Evolutionary conservation across 805 yeast species (phyloP).

Genomic region (Suhomyces faveliae): DNA sequence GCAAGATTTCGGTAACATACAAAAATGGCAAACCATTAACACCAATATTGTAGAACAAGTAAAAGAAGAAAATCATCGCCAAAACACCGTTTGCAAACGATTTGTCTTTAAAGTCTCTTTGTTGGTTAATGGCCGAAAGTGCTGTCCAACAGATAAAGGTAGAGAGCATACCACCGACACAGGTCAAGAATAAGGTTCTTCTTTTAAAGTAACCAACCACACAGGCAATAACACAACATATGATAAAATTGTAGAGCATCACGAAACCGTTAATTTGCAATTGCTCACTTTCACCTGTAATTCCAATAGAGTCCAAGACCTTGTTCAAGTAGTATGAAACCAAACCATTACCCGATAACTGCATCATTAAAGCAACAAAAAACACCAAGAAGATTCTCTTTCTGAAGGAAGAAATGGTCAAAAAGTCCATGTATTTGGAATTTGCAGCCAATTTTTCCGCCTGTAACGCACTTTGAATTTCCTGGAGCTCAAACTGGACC

Average conservation of each 20-base stretch:
- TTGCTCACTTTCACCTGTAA: conserved; percentile 45
- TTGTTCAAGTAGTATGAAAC: conserved; percentile 50
- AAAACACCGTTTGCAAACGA: conserved; percentile 44
- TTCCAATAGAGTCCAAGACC: conserved; percentile 54
- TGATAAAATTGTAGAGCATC: conserved; percentile 45
- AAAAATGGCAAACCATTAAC: conserved; percentile 46
- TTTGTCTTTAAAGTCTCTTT: conserved; percentile 40
- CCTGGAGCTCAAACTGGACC: conserved; percentile 24
- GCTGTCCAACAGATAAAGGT: conserved; percentile 44
- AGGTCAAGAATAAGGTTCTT: conserved; percentile 35
- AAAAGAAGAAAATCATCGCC: conserved; percentile 51
- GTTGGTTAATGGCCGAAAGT: conserved; percentile 45
- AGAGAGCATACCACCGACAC: conserved; percentile 35
- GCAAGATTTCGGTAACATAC: conserved; percentile 45
- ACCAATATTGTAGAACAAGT: conserved; percentile 41
- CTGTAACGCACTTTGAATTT: conserved; percentile 29
- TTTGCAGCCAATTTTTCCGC: conserved; percentile 34
- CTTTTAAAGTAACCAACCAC: conserved; percentile 27
- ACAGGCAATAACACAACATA: conserved; percentile 22
- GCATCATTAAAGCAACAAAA: conserved; percentile 39
- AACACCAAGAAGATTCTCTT: conserved; percentile 39
- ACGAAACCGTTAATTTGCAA: conserved; percentile 52
- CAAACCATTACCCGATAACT: conserved; percentile 51
- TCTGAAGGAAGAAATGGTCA: conserved; percentile 38
- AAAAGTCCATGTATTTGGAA: conserved; percentile 39